phyloP scores from a whole-genome alignment of 306 rosid genomes.

The Potentilla sterilis region DNA sequence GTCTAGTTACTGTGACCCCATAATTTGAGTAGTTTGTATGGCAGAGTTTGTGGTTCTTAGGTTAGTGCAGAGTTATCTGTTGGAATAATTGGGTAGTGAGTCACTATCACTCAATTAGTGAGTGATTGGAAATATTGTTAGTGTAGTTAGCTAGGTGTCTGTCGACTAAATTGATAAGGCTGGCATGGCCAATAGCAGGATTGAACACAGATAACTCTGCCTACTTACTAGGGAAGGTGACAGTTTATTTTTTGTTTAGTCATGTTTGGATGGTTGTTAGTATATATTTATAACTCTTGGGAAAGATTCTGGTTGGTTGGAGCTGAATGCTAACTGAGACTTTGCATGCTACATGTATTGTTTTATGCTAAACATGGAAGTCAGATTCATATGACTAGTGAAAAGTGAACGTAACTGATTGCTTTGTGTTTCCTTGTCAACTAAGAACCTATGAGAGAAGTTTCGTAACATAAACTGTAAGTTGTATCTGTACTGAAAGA shows the following conservation, averaged over 20 bases:
- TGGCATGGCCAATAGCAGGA: background rate
- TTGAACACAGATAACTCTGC: background rate
- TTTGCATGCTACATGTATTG: background rate
- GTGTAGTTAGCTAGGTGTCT: background rate
- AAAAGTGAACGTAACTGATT: background rate
- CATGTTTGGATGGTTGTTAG: background rate
- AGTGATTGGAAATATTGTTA: background rate
- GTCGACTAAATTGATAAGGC: background rate
- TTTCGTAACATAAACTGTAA: background rate
- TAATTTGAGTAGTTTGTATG: background rate
- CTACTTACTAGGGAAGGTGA: background rate
- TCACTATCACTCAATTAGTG: background rate
- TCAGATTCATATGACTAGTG: background rate
- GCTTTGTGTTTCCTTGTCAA: background rate
- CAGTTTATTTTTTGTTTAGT: background rate
- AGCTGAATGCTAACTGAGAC: background rate
- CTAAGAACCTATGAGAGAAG: background rate
- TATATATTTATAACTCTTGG: background rate
- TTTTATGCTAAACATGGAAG: background rate
- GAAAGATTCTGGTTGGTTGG: slow-evolving; percentile 1
- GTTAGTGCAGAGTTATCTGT: background rate
- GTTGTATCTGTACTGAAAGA: background rate
- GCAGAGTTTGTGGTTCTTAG: background rate
- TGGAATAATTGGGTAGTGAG: background rate
- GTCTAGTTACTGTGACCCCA: background rate